Conservation (phyloP, 345 rosid genomes). For the Melaleuca quinquenervia region DNA sequence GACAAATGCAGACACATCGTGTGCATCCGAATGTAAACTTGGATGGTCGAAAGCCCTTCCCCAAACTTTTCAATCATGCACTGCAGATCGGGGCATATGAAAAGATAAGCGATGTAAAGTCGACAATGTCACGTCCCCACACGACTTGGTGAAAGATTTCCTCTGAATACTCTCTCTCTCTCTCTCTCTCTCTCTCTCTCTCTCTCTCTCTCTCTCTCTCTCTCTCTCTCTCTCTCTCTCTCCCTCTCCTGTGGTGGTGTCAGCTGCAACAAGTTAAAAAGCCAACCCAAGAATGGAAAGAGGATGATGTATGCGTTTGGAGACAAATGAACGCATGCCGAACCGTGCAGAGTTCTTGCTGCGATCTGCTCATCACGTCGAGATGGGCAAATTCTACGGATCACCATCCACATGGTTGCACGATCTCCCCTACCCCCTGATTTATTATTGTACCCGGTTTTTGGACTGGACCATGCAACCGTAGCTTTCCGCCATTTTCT, state of each 20-base stretch:
- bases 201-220: background rate
- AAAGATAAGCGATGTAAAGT: background rate
- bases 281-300: background rate
- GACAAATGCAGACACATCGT: background rate
- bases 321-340: background rate
- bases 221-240: background rate
- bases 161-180: background rate
- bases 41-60: background rate
- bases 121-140: background rate
- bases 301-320: background rate
- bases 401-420: background rate
- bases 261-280: background rate
- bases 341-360: background rate
- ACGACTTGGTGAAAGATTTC: background rate
- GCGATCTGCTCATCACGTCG: background rate
- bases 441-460: background rate
- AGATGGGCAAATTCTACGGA: background rate
- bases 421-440: background rate
- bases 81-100: background rate
- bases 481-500: background rate
- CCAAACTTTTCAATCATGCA: background rate
- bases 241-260: background rate
- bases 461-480: background rate
- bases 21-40: background rate
- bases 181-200: background rate